Conservation (phyloP, 2,329 filamentous ascomycete species). For the Emmonsiellopsis sp. region DNA sequence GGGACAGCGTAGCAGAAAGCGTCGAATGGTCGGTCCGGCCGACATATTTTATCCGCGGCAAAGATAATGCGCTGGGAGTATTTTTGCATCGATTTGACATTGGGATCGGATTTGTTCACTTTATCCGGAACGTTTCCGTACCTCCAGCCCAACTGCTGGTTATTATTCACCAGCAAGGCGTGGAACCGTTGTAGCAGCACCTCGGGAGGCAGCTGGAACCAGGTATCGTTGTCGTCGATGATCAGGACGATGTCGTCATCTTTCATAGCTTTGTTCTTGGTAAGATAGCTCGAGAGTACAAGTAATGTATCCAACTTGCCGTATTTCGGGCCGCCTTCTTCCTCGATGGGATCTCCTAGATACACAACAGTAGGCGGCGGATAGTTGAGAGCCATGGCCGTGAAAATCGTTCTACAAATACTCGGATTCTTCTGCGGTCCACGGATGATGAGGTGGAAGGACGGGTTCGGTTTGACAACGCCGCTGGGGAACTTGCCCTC, state of each 20-base stretch:
- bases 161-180: slow-evolving; percentile 42
- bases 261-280: slow-evolving; percentile 37
- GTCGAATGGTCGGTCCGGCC: slow-evolving; percentile 32
- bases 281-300: slow-evolving; percentile 40
- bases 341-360: slow-evolving; percentile 32
- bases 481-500: slow-evolving; percentile 22
- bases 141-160: slow-evolving; percentile 41
- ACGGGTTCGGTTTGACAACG: slow-evolving; percentile 26
- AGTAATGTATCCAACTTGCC: slow-evolving; percentile 36
- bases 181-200: slow-evolving; percentile 56
- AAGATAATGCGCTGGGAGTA: slow-evolving; percentile 48
- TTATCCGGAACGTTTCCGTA: slow-evolving; percentile 35
- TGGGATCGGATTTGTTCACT: slow-evolving; percentile 13
- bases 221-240: slow-evolving; percentile 54
- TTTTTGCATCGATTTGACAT: slow-evolving; percentile 22
- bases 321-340: slow-evolving; percentile 25
- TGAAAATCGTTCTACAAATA: slow-evolving; percentile 50
- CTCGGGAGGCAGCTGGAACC: slow-evolving; percentile 56
- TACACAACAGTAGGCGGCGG: slow-evolving; percentile 40
- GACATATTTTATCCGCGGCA: slow-evolving; percentile 45
- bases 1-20: slow-evolving; percentile 46
- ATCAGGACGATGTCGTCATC: slow-evolving; percentile 55
- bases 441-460: slow-evolving; percentile 48
- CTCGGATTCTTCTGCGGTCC: slow-evolving; percentile 35
- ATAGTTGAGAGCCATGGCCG: slow-evolving; percentile 50